A percentile compares a stretch with the other conserved stretches of the same genome.
Conservation (phyloP, 2,329 filamentous ascomycete species). For the Bretziella fagacearum region DNA sequence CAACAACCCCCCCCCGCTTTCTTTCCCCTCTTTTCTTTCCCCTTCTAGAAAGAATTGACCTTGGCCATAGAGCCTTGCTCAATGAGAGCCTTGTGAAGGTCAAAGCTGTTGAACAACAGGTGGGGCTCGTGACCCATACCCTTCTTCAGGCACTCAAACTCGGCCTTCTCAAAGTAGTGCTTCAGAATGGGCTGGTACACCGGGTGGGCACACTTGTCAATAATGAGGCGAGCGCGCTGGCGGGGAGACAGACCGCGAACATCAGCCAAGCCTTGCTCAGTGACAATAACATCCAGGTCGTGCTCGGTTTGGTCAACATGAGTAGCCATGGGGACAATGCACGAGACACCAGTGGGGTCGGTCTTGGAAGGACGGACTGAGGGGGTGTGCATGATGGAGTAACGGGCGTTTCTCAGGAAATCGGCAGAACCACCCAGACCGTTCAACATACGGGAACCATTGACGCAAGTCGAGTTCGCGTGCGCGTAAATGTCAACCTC, state of each 20-base stretch:
- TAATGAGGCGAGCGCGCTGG: conserved; percentile 70
- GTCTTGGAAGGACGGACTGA: conserved; percentile 64
- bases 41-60: conserved; percentile 30
- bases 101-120: conserved; percentile 68
- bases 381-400: conserved; percentile 88
- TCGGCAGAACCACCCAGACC: conserved; percentile 68
- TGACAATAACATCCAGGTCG: conserved; percentile 79
- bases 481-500: conserved; percentile 92
- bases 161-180: conserved; percentile 72
- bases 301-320: conserved; percentile 89
- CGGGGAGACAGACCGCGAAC: conserved; percentile 65
- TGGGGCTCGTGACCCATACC: conserved; percentile 86
- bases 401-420: conserved; percentile 63
- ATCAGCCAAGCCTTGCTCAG: conserved; percentile 59
- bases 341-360: conserved; percentile 65
- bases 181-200: conserved; percentile 67
- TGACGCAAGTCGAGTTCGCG: conserved; percentile 79
- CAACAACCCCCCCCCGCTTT: neutral
- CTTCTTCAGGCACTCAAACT: conserved; percentile 70
- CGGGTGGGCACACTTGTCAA: conserved; percentile 72
- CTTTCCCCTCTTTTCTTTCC: neutral
- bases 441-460: conserved; percentile 77
- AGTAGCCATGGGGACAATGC: conserved; percentile 88
- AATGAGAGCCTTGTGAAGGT: conserved; percentile 70
- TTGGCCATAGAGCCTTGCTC: conserved; percentile 78